Base-by-base conservation (phyloP, 108 stramenopile species). In the Pseudonitzschia delicatissima region DNA sequence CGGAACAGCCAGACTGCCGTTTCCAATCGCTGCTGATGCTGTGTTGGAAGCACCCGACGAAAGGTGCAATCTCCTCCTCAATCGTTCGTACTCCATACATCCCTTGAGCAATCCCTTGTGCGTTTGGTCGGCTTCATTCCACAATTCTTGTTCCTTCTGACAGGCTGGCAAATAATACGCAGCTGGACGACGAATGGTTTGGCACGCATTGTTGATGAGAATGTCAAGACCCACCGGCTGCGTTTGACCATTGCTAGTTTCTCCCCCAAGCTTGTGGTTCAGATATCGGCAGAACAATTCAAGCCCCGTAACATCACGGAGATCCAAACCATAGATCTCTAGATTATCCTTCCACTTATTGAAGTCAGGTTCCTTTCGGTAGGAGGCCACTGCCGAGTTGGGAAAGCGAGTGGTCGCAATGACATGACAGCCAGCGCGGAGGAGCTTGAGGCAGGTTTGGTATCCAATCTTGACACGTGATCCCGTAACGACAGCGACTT, bases 141-240 rank as follows among this genome's bases (percentile, higher is more conserved):
- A 91, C 32, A 91, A 60, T 25, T 69, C 49, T 34, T 79, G 67
- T 65, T 96, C 95, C 36, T 79, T 78, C 26, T 81, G 65, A 48
- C 92, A 84, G 37, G 78, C 52, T 11, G 90, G 88, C 35, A 73
- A n/a, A 64, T 96, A 96, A 69, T 92, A 96, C 21, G 71, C 84
- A 12, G 79, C 76, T 25, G 92, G 92, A 33, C 95, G 79, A 40
- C 95, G 84, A 2, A 96, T 79, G 0, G 95, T 96, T 76, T 96
- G 95, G 77, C 95, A 96, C 0, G 95, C 95, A 76, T 96, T 96
- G 69, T 94, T 94, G 49, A 96, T 91, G 45, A 96, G 64, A 3
- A 94, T 75, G 69, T 96, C 93, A 45, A 96, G 82, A 11, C 91
- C 88, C 6, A 13, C 42, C n/a, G n/a, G n/a, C n/a, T n/a, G n/a